Conservation (phyloP, 768 basidiomycete genomes). For the Leccinum subgranulosum region DNA sequence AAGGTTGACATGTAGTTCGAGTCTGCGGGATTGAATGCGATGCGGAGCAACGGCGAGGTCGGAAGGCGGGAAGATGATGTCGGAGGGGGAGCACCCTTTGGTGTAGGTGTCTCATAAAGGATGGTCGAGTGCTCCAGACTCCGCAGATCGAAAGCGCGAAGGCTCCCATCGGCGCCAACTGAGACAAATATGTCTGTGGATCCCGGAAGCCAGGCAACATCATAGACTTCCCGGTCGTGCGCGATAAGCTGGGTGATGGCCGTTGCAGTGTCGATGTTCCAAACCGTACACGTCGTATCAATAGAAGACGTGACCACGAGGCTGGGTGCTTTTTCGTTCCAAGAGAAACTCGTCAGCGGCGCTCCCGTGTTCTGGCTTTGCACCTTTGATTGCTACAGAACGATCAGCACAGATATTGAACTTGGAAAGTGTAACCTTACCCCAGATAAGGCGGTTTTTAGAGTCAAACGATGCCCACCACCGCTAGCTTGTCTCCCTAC, state of each 20-base stretch:
- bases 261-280: constrained; percentile 93
- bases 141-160: constrained; percentile 95
- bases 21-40: constrained; percentile 88
- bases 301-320: constrained; percentile 96
- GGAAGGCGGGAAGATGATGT: constrained; percentile 65
- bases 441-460: constrained; percentile 79
- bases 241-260: constrained; percentile 98
- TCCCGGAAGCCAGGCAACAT: constrained; percentile 96
- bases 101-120: constrained; percentile 88
- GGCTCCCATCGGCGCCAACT: constrained; percentile 94
- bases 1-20: constrained; percentile 97
- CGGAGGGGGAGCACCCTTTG: constrained; percentile 62
- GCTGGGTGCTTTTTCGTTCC: constrained; percentile 91
- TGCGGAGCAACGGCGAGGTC: constrained; percentile 78
- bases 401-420: constrained; percentile 7
- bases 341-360: constrained; percentile 94
- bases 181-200: constrained; percentile 98
- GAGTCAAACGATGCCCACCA: constrained; percentile 60
- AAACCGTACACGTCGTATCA: constrained; percentile 98
- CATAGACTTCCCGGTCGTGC: constrained; percentile 94
- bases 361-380: constrained; percentile 81
- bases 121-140: constrained; percentile 98
- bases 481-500: constrained; percentile 62
- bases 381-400: constrained; percentile 77
- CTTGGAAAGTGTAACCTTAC: constrained; percentile 44